Base-by-base conservation (phyloP, 352 stramenopile species). In the Pythium dissotocum region DNA sequence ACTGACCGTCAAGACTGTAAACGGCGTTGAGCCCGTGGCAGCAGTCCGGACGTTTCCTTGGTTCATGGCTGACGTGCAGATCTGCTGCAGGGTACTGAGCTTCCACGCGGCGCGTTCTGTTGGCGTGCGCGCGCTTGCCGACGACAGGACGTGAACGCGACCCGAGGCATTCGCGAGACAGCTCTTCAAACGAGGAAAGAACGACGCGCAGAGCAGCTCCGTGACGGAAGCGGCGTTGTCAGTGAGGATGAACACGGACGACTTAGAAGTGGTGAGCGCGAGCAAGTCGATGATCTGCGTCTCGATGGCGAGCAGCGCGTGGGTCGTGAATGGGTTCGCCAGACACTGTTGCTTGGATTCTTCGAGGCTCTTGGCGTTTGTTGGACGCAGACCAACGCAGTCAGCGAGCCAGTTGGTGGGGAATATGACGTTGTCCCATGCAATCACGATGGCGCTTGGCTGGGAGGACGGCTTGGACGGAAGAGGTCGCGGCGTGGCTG, bases 381-480 rank as follows among this genome's bases (percentile, higher is more conserved):
- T n/a, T 8, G 56, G 18, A 5, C 24, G 18, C 1, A 69, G 24
- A 5, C 67, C 67, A 13, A 57, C 57, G 14, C 38, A 67, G 5
- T 73, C 67, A 32, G 13, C 35, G 36, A 73, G 54, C 67, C 67
- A 73, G 35, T 66, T 73, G 36, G 58, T 65, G 2, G 67, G 67
- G 55, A 73, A 73, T 6, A 73, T 58, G 9, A 73, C 67, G 38
- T 73, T 69, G 48, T 73, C 67, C 67, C 67, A 73, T 9, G 67
- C 61, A 13, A 73, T 38, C 10, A 73, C 67, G 38, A 73, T 60
- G 5, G 67, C 67, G 13, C 26, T 59, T 0, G 59, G 52, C 2
- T 14, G 14, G 9, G 30, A 1, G 1, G 51, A 2, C 4, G 65
- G 48, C 38, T 52, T 71, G 35, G 42, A 44, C 16, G 61, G 35